A percentile compares a stretch with the other conserved stretches of the same genome.
Conservation (phyloP, 441 rosid genomes). For the Flueggea neowawraea region DNA sequence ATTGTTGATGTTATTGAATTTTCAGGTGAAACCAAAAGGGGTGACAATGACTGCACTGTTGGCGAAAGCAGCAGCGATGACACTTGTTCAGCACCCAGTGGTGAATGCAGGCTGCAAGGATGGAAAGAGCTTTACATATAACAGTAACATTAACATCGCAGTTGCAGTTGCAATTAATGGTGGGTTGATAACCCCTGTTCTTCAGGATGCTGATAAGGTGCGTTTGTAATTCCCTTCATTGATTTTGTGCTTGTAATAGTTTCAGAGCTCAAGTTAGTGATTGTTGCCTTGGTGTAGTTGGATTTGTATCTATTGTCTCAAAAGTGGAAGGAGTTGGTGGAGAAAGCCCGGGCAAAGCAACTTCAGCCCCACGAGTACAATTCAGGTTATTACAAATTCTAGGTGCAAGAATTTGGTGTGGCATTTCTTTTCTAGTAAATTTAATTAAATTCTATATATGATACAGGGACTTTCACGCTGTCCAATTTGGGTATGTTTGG, state of each 20-base stretch:
- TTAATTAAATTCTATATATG: constrained; percentile 3
- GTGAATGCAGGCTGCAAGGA: constrained; percentile 90
- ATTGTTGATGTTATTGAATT: background rate
- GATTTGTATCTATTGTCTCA: constrained; percentile 85
- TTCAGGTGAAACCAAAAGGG: constrained; percentile 91
- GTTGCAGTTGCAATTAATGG: constrained; percentile 98
- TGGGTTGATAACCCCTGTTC: constrained; percentile 96
- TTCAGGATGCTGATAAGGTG: constrained; percentile 97
- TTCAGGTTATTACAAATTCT: constrained; percentile 55
- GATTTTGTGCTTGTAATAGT: background rate
- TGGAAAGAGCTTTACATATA: constrained; percentile 82
- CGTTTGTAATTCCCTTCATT: background rate
- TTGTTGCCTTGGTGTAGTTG: constrained; percentile 48
- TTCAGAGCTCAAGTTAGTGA: constrained; percentile 7
- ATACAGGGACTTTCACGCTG: constrained; percentile 90
- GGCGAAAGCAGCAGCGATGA: constrained; percentile 96
- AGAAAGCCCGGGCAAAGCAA: constrained; percentile 85
- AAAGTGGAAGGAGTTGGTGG: constrained; percentile 97
- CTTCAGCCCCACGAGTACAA: constrained; percentile 93
- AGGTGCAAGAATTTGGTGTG: constrained; percentile 5
- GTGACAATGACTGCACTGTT: constrained; percentile 93
- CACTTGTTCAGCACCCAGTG: constrained; percentile 86
- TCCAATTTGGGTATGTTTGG: constrained; percentile 98
- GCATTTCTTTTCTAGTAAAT: background rate
- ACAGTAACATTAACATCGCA: constrained; percentile 74